Base-by-base conservation (phyloP, 2,329 filamentous ascomycete species). In the Calycina marina region DNA sequence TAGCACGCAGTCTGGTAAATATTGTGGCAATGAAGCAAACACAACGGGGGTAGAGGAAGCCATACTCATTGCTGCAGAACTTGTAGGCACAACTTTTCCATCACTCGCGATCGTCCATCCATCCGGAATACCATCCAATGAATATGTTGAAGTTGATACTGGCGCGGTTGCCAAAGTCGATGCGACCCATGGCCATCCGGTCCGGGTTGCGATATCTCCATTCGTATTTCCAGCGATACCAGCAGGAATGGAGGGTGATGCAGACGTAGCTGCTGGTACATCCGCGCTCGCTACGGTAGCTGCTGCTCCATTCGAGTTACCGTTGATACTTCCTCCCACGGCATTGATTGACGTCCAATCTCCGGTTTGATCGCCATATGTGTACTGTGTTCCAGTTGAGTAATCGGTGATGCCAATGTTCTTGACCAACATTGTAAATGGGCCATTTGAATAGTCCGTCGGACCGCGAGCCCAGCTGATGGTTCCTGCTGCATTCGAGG, bases 391-490 rank as follows among this genome's bases (percentile, higher is more conserved):
- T 33, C 90, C 90, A 2, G 86, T 94, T 14, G 86, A 94, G 62
- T 96, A 98, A 61, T 98, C 90, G 31, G 76, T 77, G 25, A 93
- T 71, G 34, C 68, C 63, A 45, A 94, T 58, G 17, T 69, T 79
- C 56, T 78, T 70, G 51, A 96, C 76, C 33, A 70, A 61, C 86
- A 96, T 96, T 41, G 67, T 73, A 60, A 80, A 98, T 1, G 90
- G 90, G 0, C 82, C 88, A 41, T 76, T 51, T 36, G 67, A 66
- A 60, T 90, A 98, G 59, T 94, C 74, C 30, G 84, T 93, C 30
- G 72, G 67, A 10, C 90, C 90, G 34, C 78, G 71, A 35, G 90
- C 82, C 90, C 90, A 98, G 42, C 73, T 64, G 47, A 96, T 83
- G 11, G 88, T 96, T 36, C 90, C 90, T 10, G 66, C 55, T 1